Evolutionary conservation across 169 alveolate genomes (phyloP), one percentile per base, ranked within the genome.

Genomic region (Cryptosporidium baileyi): DNA sequence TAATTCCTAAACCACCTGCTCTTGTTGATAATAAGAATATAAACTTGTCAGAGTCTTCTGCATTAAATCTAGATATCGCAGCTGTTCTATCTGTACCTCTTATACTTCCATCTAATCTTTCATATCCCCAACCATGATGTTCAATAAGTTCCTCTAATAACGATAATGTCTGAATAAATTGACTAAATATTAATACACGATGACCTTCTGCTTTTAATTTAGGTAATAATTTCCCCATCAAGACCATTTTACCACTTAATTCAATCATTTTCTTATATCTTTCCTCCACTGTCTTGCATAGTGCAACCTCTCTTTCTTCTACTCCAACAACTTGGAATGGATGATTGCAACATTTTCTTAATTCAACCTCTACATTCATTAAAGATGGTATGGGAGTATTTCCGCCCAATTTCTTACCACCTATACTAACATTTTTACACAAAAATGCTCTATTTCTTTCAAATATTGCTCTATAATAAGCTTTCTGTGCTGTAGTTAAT

Each of bases 1-100:
- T 96, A 51, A 95, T 95, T 26, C 99, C 99, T 36, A 95, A 90
- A n/a, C 99, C 98, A 17, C 98, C 95, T 3, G 98, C 98, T 63
- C 98, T 91, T 1, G 98, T 96, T 19, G 98, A 94, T 2, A 96
- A 93, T 57, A 96, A 85, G 82, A 96, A 96, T 1, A 95, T 93
- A 89, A 95, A 95, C 40, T 90, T 89, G 24, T 89, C 82, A 36
- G 91, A 92, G 19, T 80, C 80, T 41, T 90, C 93, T 26, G 93
- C 94, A 80, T 94, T 94, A 89, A 94, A 94, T 40, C 97, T 89
- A n/a, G 80, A 6, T 34, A 81, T 81, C 2, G 93, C 91, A 43
- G 91, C 89, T 40, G 88, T 61, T 54, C 97, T 82, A 30, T 94
- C 97, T 67, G 92, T 90, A 26, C 94, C 93, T 36, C 95, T 92